Conservation (phyloP, 768 basidiomycete species). For the Mycena venus region DNA sequence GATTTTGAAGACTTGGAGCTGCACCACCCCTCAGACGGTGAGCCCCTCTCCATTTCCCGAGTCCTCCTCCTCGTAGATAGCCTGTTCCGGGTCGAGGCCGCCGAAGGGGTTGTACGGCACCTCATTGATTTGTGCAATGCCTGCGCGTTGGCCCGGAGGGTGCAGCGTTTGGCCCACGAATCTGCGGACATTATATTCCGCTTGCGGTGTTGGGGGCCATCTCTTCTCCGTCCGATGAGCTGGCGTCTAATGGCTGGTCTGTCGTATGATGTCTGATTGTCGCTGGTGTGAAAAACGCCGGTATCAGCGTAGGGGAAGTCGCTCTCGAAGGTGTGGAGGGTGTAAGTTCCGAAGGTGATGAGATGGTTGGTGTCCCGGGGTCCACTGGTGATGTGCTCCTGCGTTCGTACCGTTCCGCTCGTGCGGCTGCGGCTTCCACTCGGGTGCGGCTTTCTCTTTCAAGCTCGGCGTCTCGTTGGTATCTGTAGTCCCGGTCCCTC, state of each 20-base stretch:
- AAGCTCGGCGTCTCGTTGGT: neutral
- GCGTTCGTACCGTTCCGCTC: neutral
- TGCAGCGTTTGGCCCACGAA: neutral
- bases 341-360: neutral
- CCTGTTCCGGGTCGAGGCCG: neutral
- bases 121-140: slow-evolving; percentile 14
- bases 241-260: neutral
- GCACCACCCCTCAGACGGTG: slow-evolving; percentile 19
- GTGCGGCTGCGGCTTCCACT: neutral
- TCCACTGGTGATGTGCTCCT: neutral
- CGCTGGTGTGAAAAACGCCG: neutral
- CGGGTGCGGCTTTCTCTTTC: no score
- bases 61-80: neutral
- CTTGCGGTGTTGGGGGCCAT: slow-evolving; percentile 8
- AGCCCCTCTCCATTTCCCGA: slow-evolving; percentile 29
- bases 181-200: neutral
- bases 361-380: neutral
- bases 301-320: neutral
- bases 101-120: slow-evolving; percentile 16
- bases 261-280: no score
- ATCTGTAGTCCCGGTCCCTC: neutral
- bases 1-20: slow-evolving; percentile 17
- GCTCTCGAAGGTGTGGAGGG: neutral
- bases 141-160: neutral
- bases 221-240: neutral